phyloP scores from a whole-genome alignment of 129 eudicot species.

The Lonicera japonica region DNA sequence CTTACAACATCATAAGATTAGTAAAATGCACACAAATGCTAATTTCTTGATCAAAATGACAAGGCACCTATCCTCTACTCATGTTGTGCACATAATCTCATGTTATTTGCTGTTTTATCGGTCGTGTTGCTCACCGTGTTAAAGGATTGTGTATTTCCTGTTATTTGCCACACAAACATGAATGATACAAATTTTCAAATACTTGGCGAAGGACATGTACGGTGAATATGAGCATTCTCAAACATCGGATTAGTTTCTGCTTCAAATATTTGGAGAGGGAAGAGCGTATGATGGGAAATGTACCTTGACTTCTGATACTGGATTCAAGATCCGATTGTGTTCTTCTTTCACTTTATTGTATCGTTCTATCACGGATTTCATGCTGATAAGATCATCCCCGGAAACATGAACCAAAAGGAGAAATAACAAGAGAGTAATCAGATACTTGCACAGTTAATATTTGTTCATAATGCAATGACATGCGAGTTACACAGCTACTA shows the following conservation, averaged over 20 bases:
- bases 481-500: background rate
- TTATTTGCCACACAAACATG: background rate
- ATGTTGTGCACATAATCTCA: no score
- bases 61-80: no score
- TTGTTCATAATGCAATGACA: background rate
- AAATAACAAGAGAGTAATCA: background rate
- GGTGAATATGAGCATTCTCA: no score
- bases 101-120: no score
- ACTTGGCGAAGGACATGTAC: background rate
- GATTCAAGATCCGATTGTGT: slow-evolving; percentile 30
- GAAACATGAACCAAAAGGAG: background rate
- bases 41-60: no score
- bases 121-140: no score
- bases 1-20: no score
- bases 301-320: slow-evolving; percentile 62
- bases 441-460: no score
- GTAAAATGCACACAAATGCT: no score
- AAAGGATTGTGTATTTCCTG: background rate
- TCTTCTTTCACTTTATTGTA: slow-evolving; percentile 49
- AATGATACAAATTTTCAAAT: no score
- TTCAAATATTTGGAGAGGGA: background rate
- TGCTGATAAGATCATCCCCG: slow-evolving; percentile 27
- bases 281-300: background rate
- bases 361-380: slow-evolving; percentile 65
- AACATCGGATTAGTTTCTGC: background rate